Base-by-base conservation (phyloP, 306 rosid species). In the Dalbergia oliveri region DNA sequence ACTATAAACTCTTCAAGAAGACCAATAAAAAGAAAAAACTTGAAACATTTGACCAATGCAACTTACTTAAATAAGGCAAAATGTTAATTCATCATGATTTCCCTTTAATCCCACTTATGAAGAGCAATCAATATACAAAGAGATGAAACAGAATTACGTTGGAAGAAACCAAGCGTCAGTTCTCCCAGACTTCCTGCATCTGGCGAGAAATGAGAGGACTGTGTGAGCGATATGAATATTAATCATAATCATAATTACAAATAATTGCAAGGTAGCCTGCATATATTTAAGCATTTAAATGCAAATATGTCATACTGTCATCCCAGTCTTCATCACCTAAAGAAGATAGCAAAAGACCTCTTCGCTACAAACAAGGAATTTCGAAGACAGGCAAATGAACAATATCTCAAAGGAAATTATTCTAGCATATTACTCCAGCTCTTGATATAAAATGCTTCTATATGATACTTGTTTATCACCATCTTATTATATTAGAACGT, bases 401-500 rank as follows among this genome's bases (percentile, higher is more conserved):
- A 49, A 76, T 51, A 72, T 47, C 41, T 37, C 39, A 23, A 26
- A 16, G 34, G 34, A 65, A 44, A 47, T 53, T 18, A 9, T 47
- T 35, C 3, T 4, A 61, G 13, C 37, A 73, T 4, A 69, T 10
- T 31, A 51, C 34, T 6, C 37, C n/a, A 43, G 18, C 18, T 69
- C 57, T 41, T 64, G 65, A 57, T 45, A 71, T 49, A 47, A 50
- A 70, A 39, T 50, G 33, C 66, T 49, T 21, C 60, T 45, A n/a
- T 18, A 21, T 1, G 18, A 72, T 49, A 76, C 35, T 68, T 74
- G 33, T 67, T 53, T 21, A 63, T 71, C 57, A 44, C 41, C 67
- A 57, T 64, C 19, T 76, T 73, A 66, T 85, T 81, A 61, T 34
- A 61, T 49, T 65, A 26, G 26, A 67, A 51, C 35, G 57, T 72